Conservation (phyloP, 805 yeast genomes). For the Blastobotrys robertii region DNA sequence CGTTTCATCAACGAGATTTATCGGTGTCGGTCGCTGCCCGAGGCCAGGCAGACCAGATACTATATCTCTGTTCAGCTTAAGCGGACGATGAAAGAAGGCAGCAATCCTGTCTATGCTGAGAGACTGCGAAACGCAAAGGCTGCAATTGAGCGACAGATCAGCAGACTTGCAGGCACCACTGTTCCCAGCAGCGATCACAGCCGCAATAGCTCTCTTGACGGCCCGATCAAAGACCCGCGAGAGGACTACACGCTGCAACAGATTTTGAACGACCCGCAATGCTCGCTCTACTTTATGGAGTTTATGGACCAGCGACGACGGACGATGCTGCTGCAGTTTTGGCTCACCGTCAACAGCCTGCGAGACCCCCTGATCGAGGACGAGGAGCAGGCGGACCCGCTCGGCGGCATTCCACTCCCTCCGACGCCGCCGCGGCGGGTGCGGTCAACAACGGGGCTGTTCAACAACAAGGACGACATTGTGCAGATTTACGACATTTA, state of each 20-base stretch:
- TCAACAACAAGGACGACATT: slow-evolving; percentile 45
- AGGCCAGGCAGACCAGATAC: slow-evolving; percentile 41
- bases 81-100: slow-evolving; percentile 29
- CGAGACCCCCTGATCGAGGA: slow-evolving; percentile 56
- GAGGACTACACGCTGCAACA: slow-evolving; percentile 31
- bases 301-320: slow-evolving; percentile 45
- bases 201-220: neutral
- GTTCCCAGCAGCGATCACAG: neutral
- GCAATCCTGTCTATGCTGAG: slow-evolving; percentile 23
- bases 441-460: slow-evolving; percentile 11
- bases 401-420: slow-evolving; percentile 15
- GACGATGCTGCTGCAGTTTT: slow-evolving; percentile 44
- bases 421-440: neutral
- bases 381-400: slow-evolving; percentile 17
- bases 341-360: slow-evolving; percentile 57
- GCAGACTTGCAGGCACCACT: slow-evolving; percentile 16
- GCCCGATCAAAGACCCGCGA: slow-evolving; percentile 15
- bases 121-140: slow-evolving; percentile 27
- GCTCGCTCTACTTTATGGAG: slow-evolving; percentile 41
- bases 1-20: slow-evolving; percentile 31
- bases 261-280: slow-evolving; percentile 39
- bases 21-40: slow-evolving; percentile 29
- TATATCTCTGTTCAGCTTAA: slow-evolving; percentile 39
- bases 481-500: slow-evolving; percentile 39
- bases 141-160: slow-evolving; percentile 25